phyloP scores from a whole-genome alignment of 2,329 filamentous ascomycete genomes.

The Sphaerostilbella broomeana region DNA sequence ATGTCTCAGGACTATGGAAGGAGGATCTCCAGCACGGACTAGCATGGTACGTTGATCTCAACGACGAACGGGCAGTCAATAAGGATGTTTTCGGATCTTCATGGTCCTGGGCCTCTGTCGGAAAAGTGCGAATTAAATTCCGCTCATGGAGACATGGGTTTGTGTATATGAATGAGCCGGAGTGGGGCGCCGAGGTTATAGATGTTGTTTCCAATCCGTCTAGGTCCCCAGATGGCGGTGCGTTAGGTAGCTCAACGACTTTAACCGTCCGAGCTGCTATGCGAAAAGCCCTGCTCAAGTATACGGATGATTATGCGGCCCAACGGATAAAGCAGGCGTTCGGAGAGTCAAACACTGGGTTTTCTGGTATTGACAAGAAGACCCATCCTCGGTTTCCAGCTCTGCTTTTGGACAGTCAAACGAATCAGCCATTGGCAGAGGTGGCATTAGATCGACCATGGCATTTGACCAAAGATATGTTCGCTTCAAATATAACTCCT shows the following conservation, averaged over 20 bases:
- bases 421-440: background rate
- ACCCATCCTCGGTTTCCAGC: background rate
- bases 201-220: background rate
- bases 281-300: background rate
- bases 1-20: slow-evolving; percentile 5
- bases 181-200: background rate
- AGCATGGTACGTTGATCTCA: slow-evolving; percentile 3
- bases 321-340: background rate
- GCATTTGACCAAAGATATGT: background rate
- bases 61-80: slow-evolving; percentile 1
- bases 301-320: background rate
- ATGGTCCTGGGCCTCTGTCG: slow-evolving; percentile 16
- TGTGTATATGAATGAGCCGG: too few species aligned
- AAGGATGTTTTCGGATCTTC: slow-evolving; percentile 1
- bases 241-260: background rate
- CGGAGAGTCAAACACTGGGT: background rate
- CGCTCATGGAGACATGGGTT: background rate
- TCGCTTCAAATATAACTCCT: background rate
- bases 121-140: slow-evolving; percentile 12
- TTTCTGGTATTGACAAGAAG: background rate
- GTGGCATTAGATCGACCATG: background rate
- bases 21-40: background rate
- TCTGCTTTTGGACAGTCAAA: background rate
- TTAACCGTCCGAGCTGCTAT: background rate
- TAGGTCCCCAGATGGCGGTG: background rate